Base-by-base conservation (phyloP, 768 basidiomycete species). In the Mycena haematopus region DNA sequence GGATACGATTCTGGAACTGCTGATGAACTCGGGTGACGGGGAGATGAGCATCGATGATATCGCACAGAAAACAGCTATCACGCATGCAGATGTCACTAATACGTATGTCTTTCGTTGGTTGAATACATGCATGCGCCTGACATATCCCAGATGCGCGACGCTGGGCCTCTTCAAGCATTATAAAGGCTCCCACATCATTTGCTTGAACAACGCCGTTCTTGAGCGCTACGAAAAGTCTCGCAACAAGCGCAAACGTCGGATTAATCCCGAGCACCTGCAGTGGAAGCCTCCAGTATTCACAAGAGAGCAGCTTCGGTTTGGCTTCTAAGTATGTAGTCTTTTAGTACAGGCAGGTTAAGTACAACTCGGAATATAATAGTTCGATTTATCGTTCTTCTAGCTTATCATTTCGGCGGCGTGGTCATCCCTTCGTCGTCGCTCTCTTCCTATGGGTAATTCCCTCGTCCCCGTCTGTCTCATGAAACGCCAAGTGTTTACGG, bases 271-370 rank as follows among this genome's bases (percentile, higher is more conserved):
- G 62, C 81, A 81, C 71, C 78, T 99, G 60, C 84, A 86, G 67
- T 99, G 97, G 97, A 97, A 96, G 75, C 96, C 97, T 58, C 97
- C 93, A 17, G 89, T 91, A 47, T 95, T 96, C 76, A 92, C 92
- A 52, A 84, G 93, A 64, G 93, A 94, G 69, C 93, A 95, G 76
- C 79, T 95, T 62, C 86, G 93, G 62, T 95, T 95, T 70, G 84
- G 84, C 27, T 86, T 82, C 73, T 86, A 79, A 73, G 40, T 42
- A n/a, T 27, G 29, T 46, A 31, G 22, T 45, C 44, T n/a, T n/a
- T n/a, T 56, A 27, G 46, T 58, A 50, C 35, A 50, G 38, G 38
- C 44, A 45, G 21, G 44, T 42, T 13, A 29, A 54, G 40, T 62
- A 52, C 49, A 56, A 25, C 24, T 29, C 62, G 47, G 35, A n/a